A percentile compares a stretch with the other conserved stretches of the same genome.
These are phyloP conservation scores for Mycena kentingensis DNA, from an alignment of 768 basidiomycete genomes.

Conservation along the genomic window DNA sequence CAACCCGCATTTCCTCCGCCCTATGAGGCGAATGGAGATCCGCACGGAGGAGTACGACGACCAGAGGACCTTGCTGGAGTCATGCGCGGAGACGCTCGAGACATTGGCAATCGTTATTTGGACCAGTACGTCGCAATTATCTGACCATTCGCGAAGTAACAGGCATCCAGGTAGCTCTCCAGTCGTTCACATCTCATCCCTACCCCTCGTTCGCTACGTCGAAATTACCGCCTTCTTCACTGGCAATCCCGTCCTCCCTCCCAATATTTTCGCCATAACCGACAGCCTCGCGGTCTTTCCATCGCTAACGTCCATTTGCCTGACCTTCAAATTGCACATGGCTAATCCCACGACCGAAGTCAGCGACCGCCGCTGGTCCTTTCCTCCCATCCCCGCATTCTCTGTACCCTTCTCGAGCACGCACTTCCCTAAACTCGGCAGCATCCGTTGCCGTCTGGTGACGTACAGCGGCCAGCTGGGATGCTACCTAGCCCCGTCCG, in stretches of 20 bases:
- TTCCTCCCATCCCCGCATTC: background rate
- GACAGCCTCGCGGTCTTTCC: background rate
- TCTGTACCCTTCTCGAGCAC: background rate
- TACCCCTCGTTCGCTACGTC: background rate
- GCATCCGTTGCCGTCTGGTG: background rate
- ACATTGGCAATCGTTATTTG: background rate
- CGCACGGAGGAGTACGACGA: background rate
- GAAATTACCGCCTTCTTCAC: constrained; percentile 5
- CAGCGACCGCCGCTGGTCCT: background rate
- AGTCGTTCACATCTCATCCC: background rate
- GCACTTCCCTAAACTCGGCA: background rate
- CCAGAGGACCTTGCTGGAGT: background rate
- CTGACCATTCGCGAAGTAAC: background rate
- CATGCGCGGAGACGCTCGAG: background rate
- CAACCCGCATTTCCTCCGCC: background rate
- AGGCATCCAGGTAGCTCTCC: background rate
- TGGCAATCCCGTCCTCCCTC: background rate
- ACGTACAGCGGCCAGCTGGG: background rate
- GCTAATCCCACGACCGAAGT: background rate
- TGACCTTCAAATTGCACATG: background rate
- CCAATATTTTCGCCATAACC: background rate
- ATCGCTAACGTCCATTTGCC: background rate
- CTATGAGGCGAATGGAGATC: background rate
- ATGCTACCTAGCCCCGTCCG: background rate
- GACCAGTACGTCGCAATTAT: background rate